Evolutionary conservation across 192 early-diverging fungal species (phyloP).

Genomic region (Neocallimastix lanati): DNA sequence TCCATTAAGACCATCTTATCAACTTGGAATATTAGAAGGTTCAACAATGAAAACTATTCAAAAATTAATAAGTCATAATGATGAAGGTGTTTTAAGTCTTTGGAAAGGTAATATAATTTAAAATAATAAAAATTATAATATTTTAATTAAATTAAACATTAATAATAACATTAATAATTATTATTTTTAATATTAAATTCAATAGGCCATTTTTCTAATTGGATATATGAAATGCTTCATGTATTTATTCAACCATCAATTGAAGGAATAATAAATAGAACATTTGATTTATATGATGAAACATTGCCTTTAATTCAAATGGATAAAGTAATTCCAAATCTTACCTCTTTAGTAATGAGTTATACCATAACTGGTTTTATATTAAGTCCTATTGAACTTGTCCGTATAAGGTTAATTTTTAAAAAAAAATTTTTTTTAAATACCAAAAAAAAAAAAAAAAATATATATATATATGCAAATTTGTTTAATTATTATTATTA

Average conservation of each 20-base stretch:
- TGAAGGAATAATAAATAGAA: constrained; percentile 7
- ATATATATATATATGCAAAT: too few species aligned
- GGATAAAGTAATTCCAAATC: background rate
- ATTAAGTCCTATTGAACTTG: background rate
- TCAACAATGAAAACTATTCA: constrained; percentile 9
- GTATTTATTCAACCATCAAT: constrained; percentile 10
- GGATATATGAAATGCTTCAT: background rate
- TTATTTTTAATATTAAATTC: background rate
- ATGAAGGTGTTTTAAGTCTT: constrained; percentile 21
- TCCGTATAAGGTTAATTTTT: background rate
- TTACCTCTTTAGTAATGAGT: background rate
- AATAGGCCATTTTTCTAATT: background rate
- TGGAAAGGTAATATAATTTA: constrained; percentile 31
- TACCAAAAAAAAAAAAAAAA: too few species aligned
- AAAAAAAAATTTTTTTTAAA: too few species aligned
- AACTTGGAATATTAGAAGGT: constrained; percentile 13
- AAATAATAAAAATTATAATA: too few species aligned
- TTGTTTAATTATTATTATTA: too few species aligned
- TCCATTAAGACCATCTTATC: constrained; percentile 23
- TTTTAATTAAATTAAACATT: too few species aligned
- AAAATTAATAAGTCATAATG: constrained; percentile 5
- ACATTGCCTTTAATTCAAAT: constrained; percentile 1
- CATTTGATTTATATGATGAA: constrained; percentile 2
- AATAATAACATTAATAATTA: too few species aligned
- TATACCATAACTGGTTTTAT: background rate